A percentile compares a stretch with the other conserved stretches of the same genome.
Conservation (phyloP, 768 basidiomycete species). For the Phlebiopsis gigantea region DNA sequence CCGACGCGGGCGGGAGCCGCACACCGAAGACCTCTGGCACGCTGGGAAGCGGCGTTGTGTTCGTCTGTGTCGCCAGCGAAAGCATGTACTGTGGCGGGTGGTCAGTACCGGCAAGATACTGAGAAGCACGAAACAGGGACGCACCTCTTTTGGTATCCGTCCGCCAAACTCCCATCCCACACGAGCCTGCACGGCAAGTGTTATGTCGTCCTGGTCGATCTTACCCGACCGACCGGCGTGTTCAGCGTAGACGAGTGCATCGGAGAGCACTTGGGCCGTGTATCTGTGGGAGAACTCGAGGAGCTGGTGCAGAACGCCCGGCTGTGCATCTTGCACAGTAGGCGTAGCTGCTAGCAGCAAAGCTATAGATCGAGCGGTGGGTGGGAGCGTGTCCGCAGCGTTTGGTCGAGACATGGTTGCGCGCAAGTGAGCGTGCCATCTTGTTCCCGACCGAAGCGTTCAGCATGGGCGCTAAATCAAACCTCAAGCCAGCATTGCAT, state of each 20-base stretch:
- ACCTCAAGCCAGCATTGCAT: too few species aligned
- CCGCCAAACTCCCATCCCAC: slow-evolving; percentile 94
- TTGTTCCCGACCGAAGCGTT: not conserved
- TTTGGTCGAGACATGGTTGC: slow-evolving; percentile 36
- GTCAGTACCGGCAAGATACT: not conserved
- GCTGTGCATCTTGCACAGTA: slow-evolving; percentile 80
- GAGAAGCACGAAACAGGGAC: slow-evolving; percentile 12
- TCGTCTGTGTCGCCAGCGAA: slow-evolving; percentile 79
- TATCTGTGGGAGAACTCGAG: slow-evolving; percentile 86
- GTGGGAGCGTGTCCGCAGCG: slow-evolving; percentile 64
- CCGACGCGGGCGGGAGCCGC: slow-evolving; percentile 61
- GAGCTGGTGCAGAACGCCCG: slow-evolving; percentile 80
- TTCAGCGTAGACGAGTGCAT: slow-evolving; percentile 84
- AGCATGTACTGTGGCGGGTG: slow-evolving; percentile 53
- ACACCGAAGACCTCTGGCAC: slow-evolving; percentile 90
- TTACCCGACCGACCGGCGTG: slow-evolving; percentile 76
- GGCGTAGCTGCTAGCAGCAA: slow-evolving; percentile 80
- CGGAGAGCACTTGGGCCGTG: slow-evolving; percentile 75
- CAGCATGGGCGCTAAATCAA: not conserved
- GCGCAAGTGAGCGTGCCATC: not conserved
- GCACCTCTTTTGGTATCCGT: slow-evolving; percentile 82
- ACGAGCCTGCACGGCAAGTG: slow-evolving; percentile 78
- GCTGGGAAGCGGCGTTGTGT: slow-evolving; percentile 71
- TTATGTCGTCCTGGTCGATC: slow-evolving; percentile 79
- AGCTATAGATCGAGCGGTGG: slow-evolving; percentile 81